Evolutionary conservation across 768 basidiomycete species (phyloP), one percentile per base, ranked within the genome.

Genomic region (Kwoniella dendrophila): DNA sequence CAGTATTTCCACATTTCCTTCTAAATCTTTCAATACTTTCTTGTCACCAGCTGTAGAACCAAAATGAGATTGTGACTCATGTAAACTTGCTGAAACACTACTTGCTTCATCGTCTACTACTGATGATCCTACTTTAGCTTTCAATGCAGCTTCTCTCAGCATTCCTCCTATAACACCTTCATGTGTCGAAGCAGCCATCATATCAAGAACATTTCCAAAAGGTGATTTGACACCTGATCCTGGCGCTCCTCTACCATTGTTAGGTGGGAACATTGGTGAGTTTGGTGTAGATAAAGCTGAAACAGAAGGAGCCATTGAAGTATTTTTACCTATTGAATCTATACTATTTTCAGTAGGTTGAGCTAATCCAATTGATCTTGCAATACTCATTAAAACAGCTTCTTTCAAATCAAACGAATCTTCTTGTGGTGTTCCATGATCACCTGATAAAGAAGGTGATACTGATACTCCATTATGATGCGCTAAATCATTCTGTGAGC

Each of bases 351-450:
- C 62, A 3, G 92, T 87, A 3, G 93, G 90, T 66, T 96, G 94
- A 24, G 91, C 81, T 12, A 99, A 83, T 3, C 96, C 96, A 60
- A 99, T 98, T 1, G 92, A 95, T 77, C 95, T 94, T 0, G 95
- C 93, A 63, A 99, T 94, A 77, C 92, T 95, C 0, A 90, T 89
- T 92, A 98, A 93, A 32, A 99, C 94, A 68, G 91, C 93, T 68
- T 93, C 91, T 34, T 91, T 86, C n/a, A 98, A 85, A 76, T 98
- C 92, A 68, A 97, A 94, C 22, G 50, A 62, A 33, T 70, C 64
- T 7, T 72, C 67, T 33, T 69, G 62, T 1, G 50, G 53, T 4
- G 40, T 53, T 40, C 38, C 50, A 14, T 47, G 5, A 45, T 58
- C 33, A 27, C 26, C 58, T 14, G 59, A 48, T n/a, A 20, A 14